Conservation (phyloP, 1,284 basidiomycete genomes). For the Leccinum glutinopallens region DNA sequence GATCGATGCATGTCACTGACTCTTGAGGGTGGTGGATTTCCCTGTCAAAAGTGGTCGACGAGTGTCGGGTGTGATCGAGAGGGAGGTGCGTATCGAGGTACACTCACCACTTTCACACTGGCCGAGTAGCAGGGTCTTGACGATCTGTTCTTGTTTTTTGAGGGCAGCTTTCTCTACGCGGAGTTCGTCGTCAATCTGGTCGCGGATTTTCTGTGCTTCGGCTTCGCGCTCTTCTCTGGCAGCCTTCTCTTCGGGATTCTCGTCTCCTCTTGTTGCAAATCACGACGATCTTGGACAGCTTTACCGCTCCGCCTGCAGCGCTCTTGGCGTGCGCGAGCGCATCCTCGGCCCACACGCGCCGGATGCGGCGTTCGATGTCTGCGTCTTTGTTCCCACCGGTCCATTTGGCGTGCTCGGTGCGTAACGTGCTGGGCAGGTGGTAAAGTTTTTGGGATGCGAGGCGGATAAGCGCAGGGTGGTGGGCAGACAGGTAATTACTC, state of each 20-base stretch:
- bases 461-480: conserved; percentile 63
- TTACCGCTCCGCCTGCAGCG: conserved; percentile 23
- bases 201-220: too few species aligned
- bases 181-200: too few species aligned
- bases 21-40: conserved; percentile 71
- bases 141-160: conserved; percentile 51
- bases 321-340: conserved; percentile 40
- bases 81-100: background rate
- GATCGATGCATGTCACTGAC: conserved; percentile 36
- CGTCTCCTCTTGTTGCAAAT: conserved; percentile 76
- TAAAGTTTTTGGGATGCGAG: conserved; percentile 79
- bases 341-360: conserved; percentile 76
- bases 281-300: conserved; percentile 74
- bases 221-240: too few species aligned
- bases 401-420: conserved; percentile 73
- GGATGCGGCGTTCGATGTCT: conserved; percentile 75
- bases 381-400: conserved; percentile 78
- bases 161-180: conserved; percentile 29
- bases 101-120: conserved; percentile 56
- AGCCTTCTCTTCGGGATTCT: too few species aligned
- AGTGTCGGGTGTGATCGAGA: conserved; percentile 11
- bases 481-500: conserved; percentile 59
- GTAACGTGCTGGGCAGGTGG: too few species aligned
- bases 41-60: conserved; percentile 38
- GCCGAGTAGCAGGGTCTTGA: conserved; percentile 63